These are phyloP conservation scores for Discostella stelligeroides DNA, from an alignment of 108 stramenopile species.

Conservation along the genomic window DNA sequence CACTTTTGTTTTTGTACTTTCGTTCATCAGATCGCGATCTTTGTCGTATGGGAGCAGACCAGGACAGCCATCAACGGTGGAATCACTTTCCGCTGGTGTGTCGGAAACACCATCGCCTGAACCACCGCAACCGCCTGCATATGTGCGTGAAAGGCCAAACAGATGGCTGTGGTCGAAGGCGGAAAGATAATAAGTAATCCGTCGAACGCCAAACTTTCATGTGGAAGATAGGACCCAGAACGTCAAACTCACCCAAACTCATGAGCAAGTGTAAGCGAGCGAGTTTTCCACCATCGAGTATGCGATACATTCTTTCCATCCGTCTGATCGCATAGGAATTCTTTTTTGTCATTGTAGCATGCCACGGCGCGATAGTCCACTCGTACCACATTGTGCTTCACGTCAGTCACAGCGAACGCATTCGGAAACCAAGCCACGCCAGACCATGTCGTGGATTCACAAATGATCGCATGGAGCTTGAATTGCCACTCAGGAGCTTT, in stretches of 20 bases:
- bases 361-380: constrained; percentile 21
- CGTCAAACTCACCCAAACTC: constrained; percentile 19
- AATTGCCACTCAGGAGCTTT: constrained; percentile 10
- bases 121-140: constrained; percentile 19
- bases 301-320: constrained; percentile 12
- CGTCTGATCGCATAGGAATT: constrained; percentile 9
- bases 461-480: constrained; percentile 21
- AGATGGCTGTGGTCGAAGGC: constrained; percentile 3
- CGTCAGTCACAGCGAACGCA: neutral
- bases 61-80: constrained; percentile 2
- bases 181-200: no score
- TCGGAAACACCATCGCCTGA: constrained; percentile 18
- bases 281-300: constrained; percentile 21
- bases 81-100: constrained; percentile 16
- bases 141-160: constrained; percentile 24
- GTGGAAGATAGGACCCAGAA: no score
- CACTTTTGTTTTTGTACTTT: neutral
- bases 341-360: constrained; percentile 9
- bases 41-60: constrained; percentile 20
- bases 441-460: constrained; percentile 16
- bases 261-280: constrained; percentile 19
- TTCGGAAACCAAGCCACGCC: constrained; percentile 15
- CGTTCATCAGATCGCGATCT: constrained; percentile 17
- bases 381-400: constrained; percentile 14
- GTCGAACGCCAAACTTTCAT: neutral